Conservation (phyloP, 2,329 filamentous ascomycete species). For the Immersiporthe knoxdaviesiana region DNA sequence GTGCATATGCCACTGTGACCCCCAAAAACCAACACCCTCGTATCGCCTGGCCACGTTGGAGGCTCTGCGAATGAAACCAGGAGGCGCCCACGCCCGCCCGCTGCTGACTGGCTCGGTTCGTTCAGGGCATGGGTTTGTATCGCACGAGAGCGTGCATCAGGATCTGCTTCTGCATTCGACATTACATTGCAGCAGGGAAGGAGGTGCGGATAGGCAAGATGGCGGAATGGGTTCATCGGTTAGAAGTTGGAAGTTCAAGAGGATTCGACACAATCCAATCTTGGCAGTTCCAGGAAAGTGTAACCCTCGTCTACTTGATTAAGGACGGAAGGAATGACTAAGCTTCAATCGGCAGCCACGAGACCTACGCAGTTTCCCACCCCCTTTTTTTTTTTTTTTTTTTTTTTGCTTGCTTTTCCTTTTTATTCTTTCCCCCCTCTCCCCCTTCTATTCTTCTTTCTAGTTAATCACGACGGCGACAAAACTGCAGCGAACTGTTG, state of each 20-base stretch:
- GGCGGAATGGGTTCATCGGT: neutral
- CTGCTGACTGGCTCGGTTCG: constrained; percentile 3
- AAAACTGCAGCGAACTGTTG: no score
- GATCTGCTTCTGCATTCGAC: constrained; percentile 19
- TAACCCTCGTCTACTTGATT: neutral
- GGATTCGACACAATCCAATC: constrained; percentile 1
- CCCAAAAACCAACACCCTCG: neutral
- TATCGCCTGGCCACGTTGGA: constrained; percentile 2
- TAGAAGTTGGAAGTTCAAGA: constrained; percentile 1
- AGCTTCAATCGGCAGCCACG: neutral
- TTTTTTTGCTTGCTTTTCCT: no score
- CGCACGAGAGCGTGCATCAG: constrained; percentile 10
- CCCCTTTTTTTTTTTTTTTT: no score
- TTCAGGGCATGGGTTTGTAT: neutral
- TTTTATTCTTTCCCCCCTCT: no score
- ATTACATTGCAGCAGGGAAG: constrained; percentile 25
- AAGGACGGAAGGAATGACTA: neutral
- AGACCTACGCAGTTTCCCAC: neutral
- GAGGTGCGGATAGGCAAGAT: constrained; percentile 9
- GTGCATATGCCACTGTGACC: constrained; percentile 5
- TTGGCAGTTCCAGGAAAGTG: neutral
- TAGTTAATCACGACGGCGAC: no score
- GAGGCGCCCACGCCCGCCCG: constrained; percentile 1
- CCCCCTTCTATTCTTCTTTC: no score
- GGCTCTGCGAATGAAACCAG: constrained; percentile 8